Evolutionary conservation across 495 filamentous ascomycete genomes (phyloP).

Genomic region (Penicillium daleae): DNA sequence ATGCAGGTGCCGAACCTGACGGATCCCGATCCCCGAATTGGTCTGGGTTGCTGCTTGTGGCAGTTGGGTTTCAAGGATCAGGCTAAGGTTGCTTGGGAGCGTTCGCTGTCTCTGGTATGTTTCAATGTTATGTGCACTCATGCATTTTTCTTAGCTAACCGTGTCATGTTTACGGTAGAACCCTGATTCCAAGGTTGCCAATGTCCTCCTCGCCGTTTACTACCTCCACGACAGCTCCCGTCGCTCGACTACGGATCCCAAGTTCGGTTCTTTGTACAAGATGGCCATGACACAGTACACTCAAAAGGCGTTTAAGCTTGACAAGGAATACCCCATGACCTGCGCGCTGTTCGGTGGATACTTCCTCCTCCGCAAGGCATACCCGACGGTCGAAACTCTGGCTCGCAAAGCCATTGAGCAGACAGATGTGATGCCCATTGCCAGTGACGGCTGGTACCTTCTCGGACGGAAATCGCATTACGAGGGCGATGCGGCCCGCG

Average conservation of each 20-base stretch:
- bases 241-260: constrained; percentile 73
- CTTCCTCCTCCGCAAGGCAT: constrained; percentile 77
- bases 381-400: constrained; percentile 77
- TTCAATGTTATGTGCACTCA: background rate
- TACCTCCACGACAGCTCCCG: constrained; percentile 82
- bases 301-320: constrained; percentile 91
- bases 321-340: constrained; percentile 88
- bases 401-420: constrained; percentile 92
- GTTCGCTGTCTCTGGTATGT: constrained; percentile 72
- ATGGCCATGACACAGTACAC: constrained; percentile 93
- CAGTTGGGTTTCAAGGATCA: constrained; percentile 91
- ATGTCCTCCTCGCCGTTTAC: constrained; percentile 85
- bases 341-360: constrained; percentile 88
- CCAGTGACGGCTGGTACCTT: constrained; percentile 95
- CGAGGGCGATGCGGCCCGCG: constrained; percentile 63
- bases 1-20: constrained; percentile 80
- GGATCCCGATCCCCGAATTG: constrained; percentile 95
- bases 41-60: constrained; percentile 95
- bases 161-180: constrained; percentile 50
- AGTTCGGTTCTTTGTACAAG: constrained; percentile 81
- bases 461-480: constrained; percentile 89
- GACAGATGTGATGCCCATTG: constrained; percentile 93
- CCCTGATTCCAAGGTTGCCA: constrained; percentile 86
- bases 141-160: background rate
- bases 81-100: constrained; percentile 86